A percentile compares a stretch with the other conserved stretches of the same genome.
phyloP scores from a whole-genome alignment of 495 filamentous ascomycete genomes.

The Tuber aestivum region DNA sequence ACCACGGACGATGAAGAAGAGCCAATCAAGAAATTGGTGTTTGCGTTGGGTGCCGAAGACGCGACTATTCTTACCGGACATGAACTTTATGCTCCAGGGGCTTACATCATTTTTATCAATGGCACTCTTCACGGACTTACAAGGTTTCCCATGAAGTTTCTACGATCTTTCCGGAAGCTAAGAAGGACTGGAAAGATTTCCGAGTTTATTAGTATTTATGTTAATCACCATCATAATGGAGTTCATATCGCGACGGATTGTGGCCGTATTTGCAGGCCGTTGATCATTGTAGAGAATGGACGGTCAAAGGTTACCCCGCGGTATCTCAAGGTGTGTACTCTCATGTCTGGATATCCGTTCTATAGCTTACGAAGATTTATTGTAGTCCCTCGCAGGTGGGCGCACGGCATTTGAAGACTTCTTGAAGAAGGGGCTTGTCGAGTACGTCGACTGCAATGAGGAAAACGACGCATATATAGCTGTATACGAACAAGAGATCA shows the following conservation, averaged over 20 bases:
- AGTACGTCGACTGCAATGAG: conserved; percentile 97
- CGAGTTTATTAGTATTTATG: conserved; percentile 89
- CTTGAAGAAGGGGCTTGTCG: conserved; percentile 76
- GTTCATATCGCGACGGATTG: conserved; percentile 97
- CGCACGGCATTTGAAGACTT: conserved; percentile 88
- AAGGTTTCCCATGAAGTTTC: conserved; percentile 72
- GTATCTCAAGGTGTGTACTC: conserved; percentile 54
- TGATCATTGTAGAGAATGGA: conserved; percentile 86
- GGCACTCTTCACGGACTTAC: conserved; percentile 85
- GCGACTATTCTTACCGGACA: conserved; percentile 56
- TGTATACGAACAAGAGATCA: conserved; percentile 76
- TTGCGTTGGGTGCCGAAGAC: conserved; percentile 65
- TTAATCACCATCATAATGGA: conserved; percentile 83
- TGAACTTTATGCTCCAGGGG: conserved; percentile 74
- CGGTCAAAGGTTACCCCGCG: conserved; percentile 69
- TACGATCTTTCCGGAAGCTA: conserved; percentile 72
- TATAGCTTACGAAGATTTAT: not conserved
- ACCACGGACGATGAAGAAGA: conserved; percentile 91
- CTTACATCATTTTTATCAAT: conserved; percentile 89
- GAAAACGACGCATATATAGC: conserved; percentile 94
- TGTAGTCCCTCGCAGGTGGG: conserved; percentile 63
- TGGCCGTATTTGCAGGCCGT: conserved; percentile 87
- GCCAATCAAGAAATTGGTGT: conserved; percentile 72
- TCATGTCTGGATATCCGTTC: not conserved
- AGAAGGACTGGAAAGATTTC: conserved; percentile 83